Base-by-base conservation (phyloP, 2,329 filamentous ascomycete species). In the Arthrobotrys sinensis region DNA sequence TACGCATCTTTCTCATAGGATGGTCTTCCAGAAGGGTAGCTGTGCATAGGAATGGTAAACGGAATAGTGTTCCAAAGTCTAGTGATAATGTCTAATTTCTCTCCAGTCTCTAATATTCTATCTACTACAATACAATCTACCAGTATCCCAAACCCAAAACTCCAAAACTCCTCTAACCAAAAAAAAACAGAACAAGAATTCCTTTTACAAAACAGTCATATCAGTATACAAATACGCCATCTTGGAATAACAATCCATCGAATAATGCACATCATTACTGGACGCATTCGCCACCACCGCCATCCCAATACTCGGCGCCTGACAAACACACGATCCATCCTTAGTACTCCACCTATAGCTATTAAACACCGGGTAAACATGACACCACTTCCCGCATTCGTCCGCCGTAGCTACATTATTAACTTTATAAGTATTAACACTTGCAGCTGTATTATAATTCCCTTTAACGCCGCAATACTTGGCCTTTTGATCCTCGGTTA, bases 201-300 rank as follows among this genome's bases (percentile, higher is more conserved):
- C 21, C n/a, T 8, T 1, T 60, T 40, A 62, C 43, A 75, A 62
- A 75, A 52, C 40, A 14, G 52, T 48, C 62, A 75, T 67, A 52
- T 62, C 43, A 16, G 62, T 75, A 38, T 62, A 75, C 48, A 75
- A 43, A 62, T 75, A 69, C 21, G 55, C 46, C 53, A 76, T 76
- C 38, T 52, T 52, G 5, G 55, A 69, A 57, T 69, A 76, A 64
- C 71, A 69, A 48, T 76, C 71, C 55, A 76, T 69, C 21, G 43
- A 14, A 24, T 70, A 76, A 34, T 76, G 52, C 12, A 69, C 16
- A 34, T 76, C 55, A 3, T 34, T 68, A 11, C 36, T 32, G 12
- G 46, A 62, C 19, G 19, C 45, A 34, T 68, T 52, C 14, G 40
- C 19, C 12, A 63, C 19, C 12, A 45, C 62, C 21, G 63, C 70